Evolutionary conservation across 371 early-diverging fungal genomes (phyloP), one percentile per base, ranked within the genome.

Genomic region (Coemansia linderi): DNA sequence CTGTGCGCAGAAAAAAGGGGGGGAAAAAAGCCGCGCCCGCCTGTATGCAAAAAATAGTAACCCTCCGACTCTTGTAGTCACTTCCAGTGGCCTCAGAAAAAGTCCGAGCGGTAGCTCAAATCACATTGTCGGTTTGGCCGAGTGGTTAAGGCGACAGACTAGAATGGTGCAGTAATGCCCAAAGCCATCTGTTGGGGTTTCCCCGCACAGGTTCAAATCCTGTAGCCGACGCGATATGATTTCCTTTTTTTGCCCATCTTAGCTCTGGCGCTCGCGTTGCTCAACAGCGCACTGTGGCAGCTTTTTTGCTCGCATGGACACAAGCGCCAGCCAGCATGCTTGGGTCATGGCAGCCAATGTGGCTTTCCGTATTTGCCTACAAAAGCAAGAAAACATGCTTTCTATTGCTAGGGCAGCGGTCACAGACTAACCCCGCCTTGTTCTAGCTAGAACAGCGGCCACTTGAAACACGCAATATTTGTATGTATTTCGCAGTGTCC

Each of bases 201-300:
- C 17, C 39, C 60, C 67, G 44, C 67, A 54, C 67, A 66, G 67
- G 67, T 66, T 66, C 67, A 48, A 66, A 66, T 66, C 67, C 67
- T 66, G 67, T 66, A 66, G 67, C 39, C 43, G 67, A 46, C 67
- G 59, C 33, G 29, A 29, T 59, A 15, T 46, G 24, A 36, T 33
- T 22, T 27, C 17, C 15, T 38, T 41, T 36, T 27, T 3, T 19
- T 38, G 22, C 22, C 22, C 22, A 22, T 22, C 22, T 22, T 22
- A 22, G 22, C 22, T 22, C 22, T 22, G 22, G 22, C 22, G 22
- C 22, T 22, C 22, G 22, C 22, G 22, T 22, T 22, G 22, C 22
- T 22, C 22, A 22, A 22, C 22, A 22, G 22, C 22, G 22, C 22
- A 22, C 22, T 22, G 22, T 22, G 22, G 22, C 22, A 22, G 22